Evolutionary conservation across 257 asterid genomes (phyloP).

Genomic region (Petunia axillaris): DNA sequence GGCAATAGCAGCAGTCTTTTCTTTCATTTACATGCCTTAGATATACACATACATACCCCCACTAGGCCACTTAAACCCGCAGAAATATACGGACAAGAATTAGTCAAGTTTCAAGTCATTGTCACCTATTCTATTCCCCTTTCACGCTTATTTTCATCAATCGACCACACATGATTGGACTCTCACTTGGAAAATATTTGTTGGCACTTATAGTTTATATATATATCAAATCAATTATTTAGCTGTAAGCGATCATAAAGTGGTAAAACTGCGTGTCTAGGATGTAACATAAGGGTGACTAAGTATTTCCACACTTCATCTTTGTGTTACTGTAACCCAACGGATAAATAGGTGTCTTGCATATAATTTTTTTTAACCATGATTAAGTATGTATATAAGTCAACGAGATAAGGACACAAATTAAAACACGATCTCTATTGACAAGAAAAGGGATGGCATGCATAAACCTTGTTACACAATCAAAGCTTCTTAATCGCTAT

Average conservation of each 20-base stretch:
- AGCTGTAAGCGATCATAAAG: too few species aligned
- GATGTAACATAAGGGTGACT: too few species aligned
- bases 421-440: background rate
- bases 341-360: background rate
- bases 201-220: background rate
- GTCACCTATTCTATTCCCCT: background rate
- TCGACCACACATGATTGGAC: slow-evolving; percentile 18
- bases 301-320: too few species aligned
- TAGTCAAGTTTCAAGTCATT: background rate
- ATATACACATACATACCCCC: background rate
- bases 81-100: background rate
- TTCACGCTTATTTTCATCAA: slow-evolving; percentile 14
- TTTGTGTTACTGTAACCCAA: background rate
- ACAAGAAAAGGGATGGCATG: background rate
- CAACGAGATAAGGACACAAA: background rate
- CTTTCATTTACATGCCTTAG: background rate
- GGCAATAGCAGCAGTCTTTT: background rate
- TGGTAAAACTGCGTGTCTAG: too few species aligned
- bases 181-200: background rate
- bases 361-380: background rate
- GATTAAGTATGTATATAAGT: background rate
- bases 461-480: slow-evolving; percentile 4
- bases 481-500: slow-evolving; percentile 2
- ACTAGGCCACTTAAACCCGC: background rate
- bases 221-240: too few species aligned